Base-by-base conservation (phyloP, 2,329 filamentous ascomycete genomes). In the Neofusicoccum parvum region DNA sequence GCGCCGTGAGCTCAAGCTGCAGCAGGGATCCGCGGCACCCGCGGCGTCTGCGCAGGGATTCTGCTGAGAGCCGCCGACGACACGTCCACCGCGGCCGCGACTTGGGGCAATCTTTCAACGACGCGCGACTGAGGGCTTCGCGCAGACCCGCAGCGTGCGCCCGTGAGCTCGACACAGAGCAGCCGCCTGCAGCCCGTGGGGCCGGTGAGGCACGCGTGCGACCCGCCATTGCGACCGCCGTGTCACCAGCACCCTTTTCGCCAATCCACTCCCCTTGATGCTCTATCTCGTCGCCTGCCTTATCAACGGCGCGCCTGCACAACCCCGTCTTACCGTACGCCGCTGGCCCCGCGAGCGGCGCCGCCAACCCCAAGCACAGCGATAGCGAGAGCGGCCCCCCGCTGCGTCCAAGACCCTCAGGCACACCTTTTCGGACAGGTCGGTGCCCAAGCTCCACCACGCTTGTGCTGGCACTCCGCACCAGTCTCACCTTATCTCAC, bases 401-500 rank as follows among this genome's bases (percentile, higher is more conserved):
- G 23, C 23, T 23, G 23, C n/a, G 11, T 14, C 51, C 17, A 17
- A 17, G 36, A 41, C 20, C 9, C 17, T 32, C 17, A 23, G 9
- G 7, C 37, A 23, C 36, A 34, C 5, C 11, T 49, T 27, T 58
- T 12, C 23, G 53, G 53, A 43, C 32, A 58, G 39, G 39, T 43
- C 20, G 53, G 7, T 45, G 53, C 53, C 53, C 41, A 45, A 41
- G 11, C n/a, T 27, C 51, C 51, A 56, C 51, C 34, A n/a, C 46
- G 10, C 36, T 43, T 39, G n/a, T 36, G 10, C 51, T 5, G 17
- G 12, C 9, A 43, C 39, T 45, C 53, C 53, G 45, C 53, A 27
- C 39, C 39, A 37, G 39, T 58, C 53, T 58, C 53, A 45, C 39
- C 53, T 58, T 43, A 58, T 58, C 39, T 41, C 23, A 58, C 37